These are phyloP conservation scores for Punctularia strigosozonata DNA, from an alignment of 768 basidiomycete species.

Conservation along the genomic window DNA sequence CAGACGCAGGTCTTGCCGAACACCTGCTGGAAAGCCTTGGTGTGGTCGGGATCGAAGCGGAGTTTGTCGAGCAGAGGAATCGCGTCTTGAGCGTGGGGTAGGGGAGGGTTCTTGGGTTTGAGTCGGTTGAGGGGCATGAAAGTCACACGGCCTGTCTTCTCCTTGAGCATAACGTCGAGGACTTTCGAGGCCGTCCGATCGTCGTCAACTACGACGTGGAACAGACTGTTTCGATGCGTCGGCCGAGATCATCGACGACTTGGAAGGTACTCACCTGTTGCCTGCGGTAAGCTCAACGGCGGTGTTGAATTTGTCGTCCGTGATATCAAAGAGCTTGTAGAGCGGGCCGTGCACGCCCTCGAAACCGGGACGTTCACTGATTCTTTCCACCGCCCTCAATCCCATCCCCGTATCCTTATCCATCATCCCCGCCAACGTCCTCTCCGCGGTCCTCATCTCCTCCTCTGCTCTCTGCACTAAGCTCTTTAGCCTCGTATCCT, in stretches of 20 bases:
- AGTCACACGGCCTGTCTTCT: slow-evolving; percentile 89
- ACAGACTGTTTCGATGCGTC: slow-evolving; percentile 44
- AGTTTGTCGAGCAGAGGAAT: slow-evolving; percentile 79
- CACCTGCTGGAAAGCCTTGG: slow-evolving; percentile 90
- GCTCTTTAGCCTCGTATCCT: slow-evolving; percentile 81
- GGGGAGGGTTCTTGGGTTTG: slow-evolving; percentile 54
- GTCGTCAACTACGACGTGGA: slow-evolving; percentile 96
- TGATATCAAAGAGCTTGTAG: slow-evolving; percentile 86
- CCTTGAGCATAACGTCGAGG: slow-evolving; percentile 88
- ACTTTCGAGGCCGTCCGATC: slow-evolving; percentile 87
- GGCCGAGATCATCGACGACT: not conserved
- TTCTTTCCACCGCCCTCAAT: slow-evolving; percentile 74
- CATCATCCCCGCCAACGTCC: slow-evolving; percentile 81
- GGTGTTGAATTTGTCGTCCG: slow-evolving; percentile 79
- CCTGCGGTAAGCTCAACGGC: slow-evolving; percentile 94
- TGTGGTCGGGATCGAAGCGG: slow-evolving; percentile 53
- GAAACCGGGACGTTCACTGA: slow-evolving; percentile 63
- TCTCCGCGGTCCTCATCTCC: slow-evolving; percentile 73
- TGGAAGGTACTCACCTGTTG: slow-evolving; percentile 52
- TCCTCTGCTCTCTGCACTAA: slow-evolving; percentile 66
- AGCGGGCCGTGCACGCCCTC: slow-evolving; percentile 89
- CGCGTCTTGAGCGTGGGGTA: slow-evolving; percentile 65
- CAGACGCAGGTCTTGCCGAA: slow-evolving; percentile 98
- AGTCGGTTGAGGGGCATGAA: slow-evolving; percentile 98
- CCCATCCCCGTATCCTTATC: slow-evolving; percentile 94